Percentiles rank a stretch among this genome's conserved stretches.
Evolutionary conservation across 2,329 filamentous ascomycete species (phyloP).

Genomic region (Zasmidium angulare): DNA sequence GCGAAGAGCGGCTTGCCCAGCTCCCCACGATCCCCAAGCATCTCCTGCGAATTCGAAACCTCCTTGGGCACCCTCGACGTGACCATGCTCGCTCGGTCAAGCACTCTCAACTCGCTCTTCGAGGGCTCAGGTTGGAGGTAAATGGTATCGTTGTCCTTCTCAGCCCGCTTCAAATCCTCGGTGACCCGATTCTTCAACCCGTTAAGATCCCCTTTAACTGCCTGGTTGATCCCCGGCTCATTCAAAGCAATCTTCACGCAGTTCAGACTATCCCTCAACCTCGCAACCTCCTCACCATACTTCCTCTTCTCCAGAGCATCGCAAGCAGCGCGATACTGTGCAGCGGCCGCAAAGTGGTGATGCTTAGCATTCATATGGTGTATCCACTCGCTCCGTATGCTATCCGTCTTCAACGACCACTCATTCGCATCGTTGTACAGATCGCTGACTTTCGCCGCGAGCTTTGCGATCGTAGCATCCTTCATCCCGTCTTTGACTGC

Average conservation of each 20-base stretch:
- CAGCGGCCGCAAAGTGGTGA: constrained; percentile 93
- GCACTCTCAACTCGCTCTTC: constrained; percentile 80
- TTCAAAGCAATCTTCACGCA: constrained; percentile 86
- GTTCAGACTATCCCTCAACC: constrained; percentile 74
- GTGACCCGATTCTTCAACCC: constrained; percentile 77
- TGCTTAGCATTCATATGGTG: constrained; percentile 97
- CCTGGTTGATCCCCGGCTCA: constrained; percentile 80
- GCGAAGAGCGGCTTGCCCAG: constrained; percentile 85
- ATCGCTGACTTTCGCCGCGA: constrained; percentile 88
- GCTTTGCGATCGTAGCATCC: constrained; percentile 85
- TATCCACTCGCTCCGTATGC: constrained; percentile 92
- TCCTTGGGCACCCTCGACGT: constrained; percentile 75
- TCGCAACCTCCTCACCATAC: constrained; percentile 92
- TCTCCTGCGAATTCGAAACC: constrained; percentile 74
- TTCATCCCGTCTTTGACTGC: constrained; percentile 92
- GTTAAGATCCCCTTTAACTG: constrained; percentile 78
- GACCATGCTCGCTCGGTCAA: constrained; percentile 90
- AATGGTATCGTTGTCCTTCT: constrained; percentile 95
- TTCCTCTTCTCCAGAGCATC: constrained; percentile 91
- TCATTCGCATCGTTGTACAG: constrained; percentile 83
- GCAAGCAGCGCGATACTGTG: constrained; percentile 86
- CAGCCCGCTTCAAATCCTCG: constrained; percentile 86
- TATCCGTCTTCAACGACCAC: constrained; percentile 81
- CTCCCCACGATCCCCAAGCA: constrained; percentile 72
- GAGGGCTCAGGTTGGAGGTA: constrained; percentile 83